Evolutionary conservation across 176 grass and related monocot species (phyloP).

Genomic region (Saccharum officinarum): DNA sequence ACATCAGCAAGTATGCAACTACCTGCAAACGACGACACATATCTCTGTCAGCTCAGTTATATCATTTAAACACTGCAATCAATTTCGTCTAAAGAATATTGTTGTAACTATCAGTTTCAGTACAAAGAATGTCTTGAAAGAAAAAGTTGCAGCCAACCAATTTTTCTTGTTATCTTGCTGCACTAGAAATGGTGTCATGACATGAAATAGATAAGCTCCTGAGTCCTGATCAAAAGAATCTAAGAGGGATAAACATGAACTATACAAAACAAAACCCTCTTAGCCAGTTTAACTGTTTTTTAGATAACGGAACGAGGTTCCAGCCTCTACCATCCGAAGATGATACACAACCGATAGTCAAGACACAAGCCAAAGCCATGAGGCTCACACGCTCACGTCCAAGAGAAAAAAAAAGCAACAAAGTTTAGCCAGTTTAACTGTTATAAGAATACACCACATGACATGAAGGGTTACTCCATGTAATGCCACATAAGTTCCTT

Average conservation of each 20-base stretch:
- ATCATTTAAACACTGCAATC: neutral
- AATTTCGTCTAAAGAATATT: neutral
- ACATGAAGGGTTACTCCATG: neutral
- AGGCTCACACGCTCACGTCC: too few species aligned
- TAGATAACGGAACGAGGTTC: too few species aligned
- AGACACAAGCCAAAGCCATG: too few species aligned
- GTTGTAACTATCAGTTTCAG: neutral
- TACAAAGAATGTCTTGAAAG: neutral
- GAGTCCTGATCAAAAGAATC: neutral
- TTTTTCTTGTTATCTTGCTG: neutral
- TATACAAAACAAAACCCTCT: neutral
- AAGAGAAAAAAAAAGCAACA: too few species aligned
- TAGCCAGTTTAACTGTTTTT: neutral
- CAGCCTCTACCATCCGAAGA: too few species aligned
- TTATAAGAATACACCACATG: neutral
- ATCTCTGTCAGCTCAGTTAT: constrained; percentile 6
- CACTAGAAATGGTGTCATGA: constrained; percentile 18
- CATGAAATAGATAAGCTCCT: constrained; percentile 4
- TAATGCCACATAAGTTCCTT: neutral
- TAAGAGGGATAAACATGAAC: neutral
- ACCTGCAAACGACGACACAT: constrained; percentile 40
- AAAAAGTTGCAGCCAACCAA: neutral
- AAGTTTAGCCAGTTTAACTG: neutral
- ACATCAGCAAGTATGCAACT: constrained; percentile 82
- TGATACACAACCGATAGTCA: too few species aligned